Percentiles rank a stretch among this genome's conserved stretches.
Evolutionary conservation across 208 protist genomes (phyloP).

Genomic region (Dictyostelium gargantuum): DNA sequence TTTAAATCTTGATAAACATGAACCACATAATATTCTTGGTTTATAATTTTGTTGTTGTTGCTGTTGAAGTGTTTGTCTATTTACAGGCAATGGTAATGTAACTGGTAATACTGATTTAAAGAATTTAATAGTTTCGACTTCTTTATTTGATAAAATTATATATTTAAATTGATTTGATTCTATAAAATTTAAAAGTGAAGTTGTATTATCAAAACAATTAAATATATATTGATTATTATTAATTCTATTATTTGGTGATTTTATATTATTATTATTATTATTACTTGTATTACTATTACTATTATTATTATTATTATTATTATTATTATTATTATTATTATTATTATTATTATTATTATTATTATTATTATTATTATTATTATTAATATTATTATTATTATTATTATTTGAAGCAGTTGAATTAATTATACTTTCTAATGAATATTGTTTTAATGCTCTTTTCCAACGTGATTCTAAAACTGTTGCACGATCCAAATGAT

Average conservation of each 20-base stretch:
- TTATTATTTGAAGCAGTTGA: not conserved
- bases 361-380: not conserved
- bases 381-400: not conserved
- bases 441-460: slow-evolving; percentile 17
- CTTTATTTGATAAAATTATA: slow-evolving; percentile 4
- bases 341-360: not conserved
- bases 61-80: not conserved
- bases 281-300: not conserved
- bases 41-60: slow-evolving; percentile 1
- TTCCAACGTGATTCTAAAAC: slow-evolving; percentile 60
- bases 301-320: not conserved
- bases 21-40: slow-evolving; percentile 25
- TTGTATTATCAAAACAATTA: slow-evolving; percentile 10
- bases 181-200: not conserved
- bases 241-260: not conserved
- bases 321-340: not conserved
- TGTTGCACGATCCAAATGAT: slow-evolving; percentile 49
- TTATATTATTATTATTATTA: not conserved
- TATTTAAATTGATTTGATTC: slow-evolving; percentile 25
- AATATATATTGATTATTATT: not conserved
- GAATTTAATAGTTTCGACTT: slow-evolving; percentile 11
- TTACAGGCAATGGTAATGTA: not conserved
- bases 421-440: not conserved
- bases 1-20: slow-evolving; percentile 42
- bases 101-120: slow-evolving; percentile 40